These are phyloP conservation scores for Sambucus nigra DNA, from an alignment of 129 eudicot species.

Conservation along the genomic window DNA sequence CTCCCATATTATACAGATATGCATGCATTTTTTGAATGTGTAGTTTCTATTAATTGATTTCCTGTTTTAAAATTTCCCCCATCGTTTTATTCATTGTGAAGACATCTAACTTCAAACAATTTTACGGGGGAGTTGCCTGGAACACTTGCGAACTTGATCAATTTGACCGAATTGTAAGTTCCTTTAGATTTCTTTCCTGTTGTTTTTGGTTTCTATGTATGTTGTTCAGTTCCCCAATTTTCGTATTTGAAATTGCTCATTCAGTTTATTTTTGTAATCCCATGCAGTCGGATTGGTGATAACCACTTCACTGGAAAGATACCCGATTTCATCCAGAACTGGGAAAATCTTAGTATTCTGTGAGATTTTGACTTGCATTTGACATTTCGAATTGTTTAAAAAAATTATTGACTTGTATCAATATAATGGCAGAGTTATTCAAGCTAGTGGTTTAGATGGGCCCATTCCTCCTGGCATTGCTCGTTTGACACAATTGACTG, in stretches of 20 bases:
- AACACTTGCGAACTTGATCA: constrained; percentile 49
- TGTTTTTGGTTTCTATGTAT: background rate
- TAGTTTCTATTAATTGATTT: no score
- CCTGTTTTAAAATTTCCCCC: no score
- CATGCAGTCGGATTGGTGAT: constrained; percentile 43
- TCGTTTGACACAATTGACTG: constrained; percentile 29
- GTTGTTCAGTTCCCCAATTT: background rate
- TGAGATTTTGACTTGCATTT: constrained; percentile 15
- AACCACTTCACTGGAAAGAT: constrained; percentile 23
- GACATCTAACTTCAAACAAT: constrained; percentile 51
- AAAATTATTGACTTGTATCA: background rate
- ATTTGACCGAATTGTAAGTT: constrained; percentile 60
- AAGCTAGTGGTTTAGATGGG: constrained; percentile 67
- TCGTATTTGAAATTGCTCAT: background rate
- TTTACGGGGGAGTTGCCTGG: constrained; percentile 64
- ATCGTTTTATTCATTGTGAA: no score
- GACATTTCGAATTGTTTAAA: background rate
- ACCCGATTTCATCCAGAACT: constrained; percentile 40
- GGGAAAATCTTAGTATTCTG: constrained; percentile 30
- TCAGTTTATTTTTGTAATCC: background rate
- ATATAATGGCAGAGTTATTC: constrained; percentile 45
- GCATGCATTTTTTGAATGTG: no score
- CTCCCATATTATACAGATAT: no score
- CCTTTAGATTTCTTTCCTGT: background rate
- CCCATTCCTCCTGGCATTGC: constrained; percentile 51